Conservation (phyloP, 768 basidiomycete species). For the Lactifluus echinatus region DNA sequence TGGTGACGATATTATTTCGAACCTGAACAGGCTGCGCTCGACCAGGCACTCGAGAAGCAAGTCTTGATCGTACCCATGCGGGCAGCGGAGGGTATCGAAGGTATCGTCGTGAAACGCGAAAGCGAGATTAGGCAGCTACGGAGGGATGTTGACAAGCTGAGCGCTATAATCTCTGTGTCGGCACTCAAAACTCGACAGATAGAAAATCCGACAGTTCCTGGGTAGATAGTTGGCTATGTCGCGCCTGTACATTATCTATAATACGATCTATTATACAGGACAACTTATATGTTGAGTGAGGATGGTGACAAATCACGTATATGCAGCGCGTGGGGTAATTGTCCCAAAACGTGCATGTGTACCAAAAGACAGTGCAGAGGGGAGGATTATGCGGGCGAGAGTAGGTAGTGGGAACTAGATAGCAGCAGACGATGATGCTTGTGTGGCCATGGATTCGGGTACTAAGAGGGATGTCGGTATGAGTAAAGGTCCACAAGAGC, state of each 20-base stretch:
- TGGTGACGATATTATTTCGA: too few species aligned
- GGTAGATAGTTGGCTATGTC: background rate
- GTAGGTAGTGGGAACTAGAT: background rate
- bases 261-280: constrained; percentile 13
- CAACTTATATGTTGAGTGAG: constrained; percentile 14
- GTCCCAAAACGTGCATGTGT: background rate
- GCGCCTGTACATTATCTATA: constrained; percentile 1
- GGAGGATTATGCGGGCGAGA: background rate
- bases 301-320: background rate
- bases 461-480: background rate
- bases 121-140: constrained; percentile 9
- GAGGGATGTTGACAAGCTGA: constrained; percentile 7
- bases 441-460: constrained; percentile 18
- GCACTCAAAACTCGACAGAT: background rate
- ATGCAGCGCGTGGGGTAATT: background rate
- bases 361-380: background rate
- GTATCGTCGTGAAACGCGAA: constrained; percentile 10
- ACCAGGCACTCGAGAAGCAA: constrained; percentile 15
- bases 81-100: constrained; percentile 20
- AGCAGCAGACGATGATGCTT: constrained; percentile 10
- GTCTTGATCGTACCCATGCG: constrained; percentile 18
- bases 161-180: background rate
- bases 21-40: constrained; percentile 10
- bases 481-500: background rate
- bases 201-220: background rate